Evolutionary conservation across 2,329 filamentous ascomycete genomes (phyloP).

Genomic region (Seiridium unicorne): DNA sequence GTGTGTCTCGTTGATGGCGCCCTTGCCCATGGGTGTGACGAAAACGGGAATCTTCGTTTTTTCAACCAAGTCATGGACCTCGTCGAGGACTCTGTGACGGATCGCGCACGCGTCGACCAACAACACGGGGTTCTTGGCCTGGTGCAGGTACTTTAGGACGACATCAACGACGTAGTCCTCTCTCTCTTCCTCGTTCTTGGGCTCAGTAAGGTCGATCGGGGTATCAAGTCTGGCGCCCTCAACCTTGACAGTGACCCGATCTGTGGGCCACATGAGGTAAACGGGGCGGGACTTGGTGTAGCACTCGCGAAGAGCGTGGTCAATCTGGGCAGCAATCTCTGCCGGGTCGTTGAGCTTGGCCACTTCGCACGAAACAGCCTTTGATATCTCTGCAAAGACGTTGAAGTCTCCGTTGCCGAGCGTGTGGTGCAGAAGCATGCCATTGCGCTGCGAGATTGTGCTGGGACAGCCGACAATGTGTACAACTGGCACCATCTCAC

Average conservation of each 20-base stretch:
- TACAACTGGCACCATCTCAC: conserved; percentile 69
- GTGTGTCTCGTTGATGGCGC: conserved; percentile 74
- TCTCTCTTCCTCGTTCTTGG: conserved; percentile 64
- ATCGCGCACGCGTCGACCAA: conserved; percentile 83
- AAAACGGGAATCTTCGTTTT: conserved; percentile 78
- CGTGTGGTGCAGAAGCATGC: conserved; percentile 63
- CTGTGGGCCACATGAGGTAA: conserved; percentile 80
- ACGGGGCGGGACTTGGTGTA: conserved; percentile 74
- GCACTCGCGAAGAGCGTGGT: conserved; percentile 73
- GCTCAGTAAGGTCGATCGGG: conserved; percentile 65
- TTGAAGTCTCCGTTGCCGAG: conserved; percentile 78
- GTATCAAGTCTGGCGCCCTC: conserved; percentile 71
- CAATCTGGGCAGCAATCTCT: conserved; percentile 73
- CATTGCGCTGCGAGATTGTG: conserved; percentile 43
- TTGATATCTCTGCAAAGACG: conserved; percentile 78
- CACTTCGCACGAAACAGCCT: conserved; percentile 67
- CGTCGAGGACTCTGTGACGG: conserved; percentile 69
- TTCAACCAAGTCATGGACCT: conserved; percentile 70
- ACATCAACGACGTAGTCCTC: conserved; percentile 84
- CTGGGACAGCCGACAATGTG: conserved; percentile 54
- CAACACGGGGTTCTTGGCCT: conserved; percentile 73
- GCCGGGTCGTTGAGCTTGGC: conserved; percentile 68
- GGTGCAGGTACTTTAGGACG: conserved; percentile 69
- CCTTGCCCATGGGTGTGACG: conserved; percentile 88
- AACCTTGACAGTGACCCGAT: conserved; percentile 75